Base-by-base conservation (phyloP, 2,329 filamentous ascomycete genomes). In the Diaporthe citri region DNA sequence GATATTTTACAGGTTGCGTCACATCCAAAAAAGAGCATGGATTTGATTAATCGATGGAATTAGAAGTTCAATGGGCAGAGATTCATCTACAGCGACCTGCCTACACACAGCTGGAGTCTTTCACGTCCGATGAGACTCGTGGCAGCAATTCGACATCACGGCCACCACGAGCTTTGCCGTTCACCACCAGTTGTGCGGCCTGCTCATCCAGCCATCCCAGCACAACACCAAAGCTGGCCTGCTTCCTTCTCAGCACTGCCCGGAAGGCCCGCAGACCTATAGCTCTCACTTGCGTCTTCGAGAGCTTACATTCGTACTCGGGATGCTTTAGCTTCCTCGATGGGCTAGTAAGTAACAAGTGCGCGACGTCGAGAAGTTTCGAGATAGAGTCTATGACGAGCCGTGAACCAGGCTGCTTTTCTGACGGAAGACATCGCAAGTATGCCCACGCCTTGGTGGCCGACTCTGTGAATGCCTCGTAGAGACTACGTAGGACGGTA, bases 371-470 rank as follows among this genome's bases (percentile, higher is more conserved):
- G 25, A 93, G 87, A 22, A 96, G 84, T 74, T 92, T 92, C 51
- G 87, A 83, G 59, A 97, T 90, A 0, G 93, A 93, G 74, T 86
- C 92, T 93, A 72, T 34, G 20, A 64, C 51, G 17, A 97, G 82
- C 41, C 81, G 83, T 4, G 87, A 81, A 9, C 87, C 83, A 3
- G 93, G 94, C 77, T 90, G 90, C 78, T 88, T 90, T 6, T 80
- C 79, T 46, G 80, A 81, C 2, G 90, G 87, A 43, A 98, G 85
- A 75, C 90, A 92, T 10, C 87, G 86, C 9, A 86, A 82, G 78
- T 93, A 93, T 0, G 88, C 89, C 88, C 88, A 91, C 86, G 90
- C 90, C 85, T 96, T 97, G 85, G 91, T 91, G 12, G 95, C 95
- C 9, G 94, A 92, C 82, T 97, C 95, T 25, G 87, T 80, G 79